Evolutionary conservation across 768 basidiomycete genomes (phyloP).

Genomic region (Boletus edulis): DNA sequence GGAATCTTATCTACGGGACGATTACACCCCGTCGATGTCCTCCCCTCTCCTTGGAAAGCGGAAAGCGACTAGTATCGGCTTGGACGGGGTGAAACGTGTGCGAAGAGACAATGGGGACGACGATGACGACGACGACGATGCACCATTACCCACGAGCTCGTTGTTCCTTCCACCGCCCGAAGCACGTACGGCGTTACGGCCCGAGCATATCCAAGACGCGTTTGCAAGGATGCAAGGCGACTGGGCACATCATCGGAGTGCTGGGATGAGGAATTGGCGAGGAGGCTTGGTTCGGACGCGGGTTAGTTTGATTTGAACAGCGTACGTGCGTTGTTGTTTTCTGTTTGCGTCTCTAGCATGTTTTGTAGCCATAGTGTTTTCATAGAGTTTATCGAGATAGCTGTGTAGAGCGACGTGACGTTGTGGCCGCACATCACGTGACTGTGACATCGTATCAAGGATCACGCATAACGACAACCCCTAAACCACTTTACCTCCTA

Average conservation of each 20-base stretch:
- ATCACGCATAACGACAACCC: too few relatives aligned
- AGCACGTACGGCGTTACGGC: conserved; percentile 70
- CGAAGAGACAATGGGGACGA: conserved; percentile 51
- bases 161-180: conserved; percentile 83
- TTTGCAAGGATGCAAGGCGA: conserved; percentile 88
- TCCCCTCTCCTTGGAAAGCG: conserved; percentile 71
- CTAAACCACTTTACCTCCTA: too few relatives aligned
- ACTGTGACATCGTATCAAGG: too few relatives aligned
- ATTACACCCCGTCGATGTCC: conserved; percentile 43
- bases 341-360: neutral
- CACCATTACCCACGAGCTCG: conserved; percentile 64
- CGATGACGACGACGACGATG: conserved; percentile 60
- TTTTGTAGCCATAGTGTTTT: conserved; percentile 2
- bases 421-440: too few relatives aligned
- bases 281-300: conserved; percentile 79
- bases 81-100: conserved; percentile 43
- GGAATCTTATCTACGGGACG: conserved; percentile 65
- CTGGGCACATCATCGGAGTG: conserved; percentile 76
- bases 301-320: conserved; percentile 66
- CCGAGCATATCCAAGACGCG: conserved; percentile 89
- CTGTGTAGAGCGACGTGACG: too few relatives aligned
- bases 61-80: conserved; percentile 50
- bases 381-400: too few relatives aligned
- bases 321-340: neutral
- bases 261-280: conserved; percentile 88